Conservation (phyloP, 306 rosid genomes). For the Cucumis hystrix region DNA sequence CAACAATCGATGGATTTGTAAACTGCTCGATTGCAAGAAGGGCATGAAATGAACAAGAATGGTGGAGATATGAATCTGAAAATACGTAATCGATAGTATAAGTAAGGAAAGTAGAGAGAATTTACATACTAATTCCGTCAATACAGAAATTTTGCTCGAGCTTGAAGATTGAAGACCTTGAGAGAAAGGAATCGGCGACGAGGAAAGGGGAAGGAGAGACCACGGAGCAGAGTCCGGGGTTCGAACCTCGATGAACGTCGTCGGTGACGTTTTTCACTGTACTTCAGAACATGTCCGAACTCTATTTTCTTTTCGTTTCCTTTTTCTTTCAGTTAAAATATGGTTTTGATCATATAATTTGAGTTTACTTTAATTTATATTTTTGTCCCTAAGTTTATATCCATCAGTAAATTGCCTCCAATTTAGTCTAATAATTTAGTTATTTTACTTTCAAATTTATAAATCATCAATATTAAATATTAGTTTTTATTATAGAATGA, state of each 20-base stretch:
- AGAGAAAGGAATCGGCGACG: background rate
- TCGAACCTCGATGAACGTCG: constrained; percentile 1
- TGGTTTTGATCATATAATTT: too few species aligned
- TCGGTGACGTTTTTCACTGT: background rate
- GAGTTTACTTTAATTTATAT: too few species aligned
- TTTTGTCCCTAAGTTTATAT: too few species aligned
- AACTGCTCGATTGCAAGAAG: background rate
- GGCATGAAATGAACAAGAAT: background rate
- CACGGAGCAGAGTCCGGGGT: background rate
- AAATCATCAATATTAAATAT: too few species aligned
- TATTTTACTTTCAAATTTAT: too few species aligned
- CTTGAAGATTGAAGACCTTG: background rate
- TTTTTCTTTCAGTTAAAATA: background rate
- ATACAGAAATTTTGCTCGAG: background rate
- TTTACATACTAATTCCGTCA: background rate
- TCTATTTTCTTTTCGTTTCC: background rate
- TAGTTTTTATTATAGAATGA: too few species aligned
- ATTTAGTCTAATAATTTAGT: too few species aligned
- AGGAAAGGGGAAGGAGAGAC: background rate
- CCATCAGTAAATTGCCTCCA: too few species aligned
- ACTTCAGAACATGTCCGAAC: background rate
- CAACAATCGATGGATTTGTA: constrained; percentile 8
- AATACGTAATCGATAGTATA: background rate
- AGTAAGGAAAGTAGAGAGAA: background rate
- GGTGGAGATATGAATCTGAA: constrained; percentile 9